Evolutionary conservation across 1,284 basidiomycete genomes (phyloP), one percentile per base, ranked within the genome.

Genomic region (Ceratobasidium sp.): DNA sequence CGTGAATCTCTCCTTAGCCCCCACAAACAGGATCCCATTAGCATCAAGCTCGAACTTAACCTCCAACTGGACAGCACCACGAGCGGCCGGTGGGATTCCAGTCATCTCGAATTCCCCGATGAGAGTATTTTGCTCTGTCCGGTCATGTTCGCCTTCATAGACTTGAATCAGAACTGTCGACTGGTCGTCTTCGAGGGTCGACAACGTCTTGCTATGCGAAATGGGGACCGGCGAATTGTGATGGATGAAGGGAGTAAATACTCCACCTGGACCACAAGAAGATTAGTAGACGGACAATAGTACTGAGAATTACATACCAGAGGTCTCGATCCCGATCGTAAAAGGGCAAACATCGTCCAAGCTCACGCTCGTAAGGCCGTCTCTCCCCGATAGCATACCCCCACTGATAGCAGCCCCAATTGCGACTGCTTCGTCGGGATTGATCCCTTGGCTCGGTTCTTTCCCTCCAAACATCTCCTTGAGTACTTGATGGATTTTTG

Each of bases 31-130:
- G 79, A 98, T 97, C 84, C 93, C 93, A 83, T 98, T 98, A 78
- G 96, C 95, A 77, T 98, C 96, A 72, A 99, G 94, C 76, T 99
- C 96, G 83, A 99, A 99, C 71, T 94, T 96, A 79, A 98, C 95
- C 81, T 97, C 95, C 76, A 98, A 87, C 79, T 98, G 95, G 76
- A 96, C 95, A 75, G 98, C 95, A 85, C 96, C 96, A 83, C 96
- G 95, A 73, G 96, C 96, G 56, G 95, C 95, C 44, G 96, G 96
- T 41, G 96, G 96, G 76, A 99, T 98, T 73, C 95, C 95, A 68
- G 95, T 89, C 62, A 98, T 91, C 82, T 98, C 95, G 83, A 98
- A 99, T 83, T 98, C 97, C 78, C 96, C 96, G 80, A 99, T 93
- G 64, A 98, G 80, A 84, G 98, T 98, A 86, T 98, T 98, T 84